phyloP scores from a whole-genome alignment of 371 early-diverging fungal species.

The Mucor irregularis region DNA sequence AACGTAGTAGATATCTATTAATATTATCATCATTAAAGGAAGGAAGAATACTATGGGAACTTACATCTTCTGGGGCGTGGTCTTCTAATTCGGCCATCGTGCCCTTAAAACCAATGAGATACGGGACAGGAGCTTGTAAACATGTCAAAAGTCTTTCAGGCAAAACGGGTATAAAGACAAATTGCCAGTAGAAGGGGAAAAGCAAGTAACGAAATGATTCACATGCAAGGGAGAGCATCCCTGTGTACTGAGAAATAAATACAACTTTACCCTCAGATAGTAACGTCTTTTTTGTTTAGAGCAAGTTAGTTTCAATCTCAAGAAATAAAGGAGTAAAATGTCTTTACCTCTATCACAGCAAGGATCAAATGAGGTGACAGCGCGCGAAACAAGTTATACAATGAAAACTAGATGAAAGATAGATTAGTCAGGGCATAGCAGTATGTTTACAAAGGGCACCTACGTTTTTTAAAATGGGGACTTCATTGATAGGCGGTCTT shows the following conservation, averaged over 20 bases:
- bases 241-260: slow-evolving; percentile 67
- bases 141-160: slow-evolving; percentile 73
- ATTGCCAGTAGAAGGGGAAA: slow-evolving; percentile 83
- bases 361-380: slow-evolving; percentile 73
- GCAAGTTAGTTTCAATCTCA: background rate
- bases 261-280: slow-evolving; percentile 77
- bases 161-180: slow-evolving; percentile 78
- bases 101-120: slow-evolving; percentile 75
- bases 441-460: slow-evolving; percentile 10
- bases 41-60: slow-evolving; percentile 7
- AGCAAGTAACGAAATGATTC: slow-evolving; percentile 71
- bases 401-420: slow-evolving; percentile 63
- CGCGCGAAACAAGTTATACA: slow-evolving; percentile 75
- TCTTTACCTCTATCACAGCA: slow-evolving; percentile 62
- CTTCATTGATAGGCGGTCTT: slow-evolving; percentile 77
- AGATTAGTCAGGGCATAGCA: background rate
- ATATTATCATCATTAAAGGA: background rate
- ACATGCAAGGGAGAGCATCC: slow-evolving; percentile 75
- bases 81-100: slow-evolving; percentile 58
- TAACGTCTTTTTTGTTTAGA: slow-evolving; percentile 50
- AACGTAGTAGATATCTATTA: background rate
- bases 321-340: background rate
- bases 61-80: slow-evolving; percentile 65
- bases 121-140: slow-evolving; percentile 83
- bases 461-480: slow-evolving; percentile 79